Evolutionary conservation across 2,329 filamentous ascomycete genomes (phyloP).

Genomic region (Claviceps maximensis): DNA sequence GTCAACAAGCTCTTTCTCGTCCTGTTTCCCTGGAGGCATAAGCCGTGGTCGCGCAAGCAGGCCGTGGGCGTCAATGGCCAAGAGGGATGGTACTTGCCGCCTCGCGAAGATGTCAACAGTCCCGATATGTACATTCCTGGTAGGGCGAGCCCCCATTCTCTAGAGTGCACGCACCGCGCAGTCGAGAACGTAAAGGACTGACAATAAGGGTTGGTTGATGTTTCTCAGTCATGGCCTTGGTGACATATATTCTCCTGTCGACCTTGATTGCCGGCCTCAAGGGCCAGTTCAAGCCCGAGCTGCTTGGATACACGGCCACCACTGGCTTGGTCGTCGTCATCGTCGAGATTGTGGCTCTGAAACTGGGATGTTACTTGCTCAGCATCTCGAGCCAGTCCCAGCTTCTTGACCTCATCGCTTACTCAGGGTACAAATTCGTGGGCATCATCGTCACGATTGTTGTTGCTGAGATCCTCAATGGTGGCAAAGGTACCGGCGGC

Average conservation of each 20-base stretch:
- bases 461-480: conserved; percentile 63
- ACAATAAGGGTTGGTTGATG: conserved; percentile 4
- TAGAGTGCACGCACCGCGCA: too few species aligned
- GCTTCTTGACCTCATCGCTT: conserved; percentile 84
- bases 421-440: conserved; percentile 97
- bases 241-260: conserved; percentile 92
- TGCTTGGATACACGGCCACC: conserved; percentile 79
- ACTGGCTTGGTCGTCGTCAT: conserved; percentile 71
- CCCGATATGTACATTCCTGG: conserved; percentile 97
- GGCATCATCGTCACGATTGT: conserved; percentile 85
- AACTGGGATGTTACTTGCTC: conserved; percentile 84
- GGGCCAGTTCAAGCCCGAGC: conserved; percentile 85
- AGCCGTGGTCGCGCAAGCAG: conserved; percentile 91
- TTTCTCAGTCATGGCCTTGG: conserved; percentile 68
- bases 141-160: conserved; percentile 14
- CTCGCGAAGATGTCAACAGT: conserved; percentile 90
- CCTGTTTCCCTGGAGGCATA: conserved; percentile 94
- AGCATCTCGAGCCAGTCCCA: conserved; percentile 91
- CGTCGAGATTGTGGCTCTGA: conserved; percentile 79
- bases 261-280: conserved; percentile 80
- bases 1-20: conserved; percentile 86
- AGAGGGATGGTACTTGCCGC: conserved; percentile 72
- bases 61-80: conserved; percentile 55
- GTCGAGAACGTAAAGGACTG: conserved; percentile 7
- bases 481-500: conserved; percentile 68